These are phyloP conservation scores for Glaciozyma martinii DNA, from an alignment of 768 basidiomycete genomes.

Conservation along the genomic window DNA sequence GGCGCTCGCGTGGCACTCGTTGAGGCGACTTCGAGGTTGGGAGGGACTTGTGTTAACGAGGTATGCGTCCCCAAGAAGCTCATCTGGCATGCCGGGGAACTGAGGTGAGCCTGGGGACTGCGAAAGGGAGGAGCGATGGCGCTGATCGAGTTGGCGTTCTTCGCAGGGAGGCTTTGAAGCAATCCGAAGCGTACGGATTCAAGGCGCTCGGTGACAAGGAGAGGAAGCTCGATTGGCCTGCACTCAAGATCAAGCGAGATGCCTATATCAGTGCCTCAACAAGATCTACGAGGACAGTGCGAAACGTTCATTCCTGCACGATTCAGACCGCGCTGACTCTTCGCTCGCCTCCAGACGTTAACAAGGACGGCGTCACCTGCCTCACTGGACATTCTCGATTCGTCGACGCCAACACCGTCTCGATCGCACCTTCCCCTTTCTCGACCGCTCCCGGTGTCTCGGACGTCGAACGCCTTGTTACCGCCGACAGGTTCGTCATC, in stretches of 20 bases:
- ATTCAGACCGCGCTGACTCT: not conserved
- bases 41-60: constrained; percentile 97
- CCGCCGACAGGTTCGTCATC: constrained; percentile 68
- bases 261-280: constrained; percentile 85
- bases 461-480: constrained; percentile 65
- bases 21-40: constrained; percentile 63
- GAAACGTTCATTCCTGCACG: not conserved
- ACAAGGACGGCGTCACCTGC: constrained; percentile 76
- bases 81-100: constrained; percentile 94
- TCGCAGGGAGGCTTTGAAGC: constrained; percentile 68
- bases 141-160: not conserved
- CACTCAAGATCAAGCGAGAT: constrained; percentile 88
- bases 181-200: constrained; percentile 57
- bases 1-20: constrained; percentile 88
- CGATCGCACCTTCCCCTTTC: constrained; percentile 50
- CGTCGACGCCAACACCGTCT: constrained; percentile 57
- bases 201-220: constrained; percentile 37
- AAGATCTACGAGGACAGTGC: constrained; percentile 70
- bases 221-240: constrained; percentile 65
- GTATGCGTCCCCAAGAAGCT: constrained; percentile 98
- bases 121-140: not conserved
- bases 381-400: constrained; percentile 70
- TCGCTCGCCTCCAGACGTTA: constrained; percentile 47
- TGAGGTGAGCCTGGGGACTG: constrained; percentile 8
- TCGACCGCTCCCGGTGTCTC: constrained; percentile 28